Conservation (phyloP, 164 flowering plant species). For the Magnolia changhungtana region DNA sequence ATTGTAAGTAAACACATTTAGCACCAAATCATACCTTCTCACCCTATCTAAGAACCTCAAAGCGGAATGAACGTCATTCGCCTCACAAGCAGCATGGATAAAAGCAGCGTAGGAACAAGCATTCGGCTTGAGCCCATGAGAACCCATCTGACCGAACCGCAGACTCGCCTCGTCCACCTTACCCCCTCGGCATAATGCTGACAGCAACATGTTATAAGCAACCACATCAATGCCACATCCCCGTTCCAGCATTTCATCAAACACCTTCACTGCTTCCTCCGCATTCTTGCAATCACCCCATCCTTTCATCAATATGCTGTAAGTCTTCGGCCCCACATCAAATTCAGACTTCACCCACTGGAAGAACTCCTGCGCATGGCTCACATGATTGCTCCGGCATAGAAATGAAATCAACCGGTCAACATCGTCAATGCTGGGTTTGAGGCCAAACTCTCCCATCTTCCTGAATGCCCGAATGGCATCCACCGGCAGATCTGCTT, state of each 20-base stretch:
- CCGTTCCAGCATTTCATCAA: slow-evolving; percentile 71
- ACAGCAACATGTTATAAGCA: slow-evolving; percentile 63
- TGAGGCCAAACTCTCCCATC: slow-evolving; percentile 69
- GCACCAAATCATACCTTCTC: slow-evolving; percentile 57
- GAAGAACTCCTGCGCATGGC: slow-evolving; percentile 61
- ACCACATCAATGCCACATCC: slow-evolving; percentile 49
- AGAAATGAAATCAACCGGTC: slow-evolving; percentile 51
- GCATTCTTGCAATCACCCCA: slow-evolving; percentile 60
- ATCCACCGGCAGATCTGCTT: slow-evolving; percentile 65
- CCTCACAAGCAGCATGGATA: slow-evolving; percentile 58
- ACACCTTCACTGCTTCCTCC: slow-evolving; percentile 48
- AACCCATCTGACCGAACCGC: slow-evolving; percentile 51
- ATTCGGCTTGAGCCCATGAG: slow-evolving; percentile 55
- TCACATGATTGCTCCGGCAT: slow-evolving; percentile 62
- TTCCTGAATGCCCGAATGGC: slow-evolving; percentile 69
- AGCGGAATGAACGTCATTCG: slow-evolving; percentile 59
- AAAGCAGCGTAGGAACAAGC: slow-evolving; percentile 67
- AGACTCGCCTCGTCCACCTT: slow-evolving; percentile 57
- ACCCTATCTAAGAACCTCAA: slow-evolving; percentile 66
- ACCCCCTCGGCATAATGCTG: slow-evolving; percentile 64
- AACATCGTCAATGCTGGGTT: slow-evolving; percentile 51
- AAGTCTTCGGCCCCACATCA: slow-evolving; percentile 43
- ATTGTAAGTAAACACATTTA: slow-evolving; percentile 72
- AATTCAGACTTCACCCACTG: slow-evolving; percentile 48
- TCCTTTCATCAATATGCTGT: slow-evolving; percentile 70